Base-by-base conservation (phyloP, 176 grass and related monocot genomes). In the Ananas comosus region DNA sequence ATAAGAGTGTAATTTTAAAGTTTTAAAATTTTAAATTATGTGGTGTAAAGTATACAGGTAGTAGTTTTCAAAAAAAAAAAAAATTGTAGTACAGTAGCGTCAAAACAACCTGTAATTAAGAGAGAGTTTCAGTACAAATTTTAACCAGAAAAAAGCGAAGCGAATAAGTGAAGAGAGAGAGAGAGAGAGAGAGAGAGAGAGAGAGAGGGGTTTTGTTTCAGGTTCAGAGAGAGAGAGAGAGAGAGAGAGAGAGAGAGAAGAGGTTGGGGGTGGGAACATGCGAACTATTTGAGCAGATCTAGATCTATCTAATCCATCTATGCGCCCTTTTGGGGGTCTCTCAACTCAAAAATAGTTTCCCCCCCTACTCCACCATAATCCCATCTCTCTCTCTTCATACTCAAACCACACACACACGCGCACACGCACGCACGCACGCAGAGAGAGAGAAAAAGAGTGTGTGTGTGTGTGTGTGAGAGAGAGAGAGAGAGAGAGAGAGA, bases 221-320 rank as follows among this genome's bases (percentile, higher is more conserved):
- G 64, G 29, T 33, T 27, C 1, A 27, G 1, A 72, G 12, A 52
- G 78, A 80, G 28, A 50, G 64, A 80, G 48, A 73, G 1, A 72
- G 70, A 33, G 23, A 59, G 12, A 52, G 78, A 80, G 28, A 50
- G 64, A 80, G 48, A 73, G 51, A 52, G 27, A 50, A 51, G 11
- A 1, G 50, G 69, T 56, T 80, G 54, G 69, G 66, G 77, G 61
- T 80, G 69, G 12, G 51, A 33, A 80, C 68, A 72, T 68, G 70
- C 22, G 23, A 51, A 64, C 28, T 71, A 76, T 76, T 77, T 64
- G 68, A 69, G 72, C 68, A 78, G 80, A 86, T 86, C 76, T 74
- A 71, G 83, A 90, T 80, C 87, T 72, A 77, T 79, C 79, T 14
- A 68, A 10, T 51, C 64, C 65, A 50, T 66, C 13, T 53, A 23